These are phyloP conservation scores for Boletus subparvulus DNA, from an alignment of 768 basidiomycete genomes.

Conservation along the genomic window DNA sequence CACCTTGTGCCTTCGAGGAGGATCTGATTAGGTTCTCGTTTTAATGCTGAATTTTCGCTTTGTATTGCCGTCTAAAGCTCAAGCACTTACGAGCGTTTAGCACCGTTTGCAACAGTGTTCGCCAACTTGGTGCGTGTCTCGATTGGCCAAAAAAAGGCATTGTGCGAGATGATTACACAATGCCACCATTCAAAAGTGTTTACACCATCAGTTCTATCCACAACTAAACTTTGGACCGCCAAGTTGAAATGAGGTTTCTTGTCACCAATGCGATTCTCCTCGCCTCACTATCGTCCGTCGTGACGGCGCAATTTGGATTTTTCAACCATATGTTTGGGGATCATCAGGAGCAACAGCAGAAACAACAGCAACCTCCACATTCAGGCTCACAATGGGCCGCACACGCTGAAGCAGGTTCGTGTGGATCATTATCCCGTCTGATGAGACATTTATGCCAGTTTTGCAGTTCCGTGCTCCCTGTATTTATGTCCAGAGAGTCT, in stretches of 20 bases:
- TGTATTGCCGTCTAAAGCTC: too few relatives aligned
- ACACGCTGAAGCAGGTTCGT: conserved; percentile 63
- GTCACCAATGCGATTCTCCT: conserved; percentile 13
- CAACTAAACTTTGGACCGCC: not conserved
- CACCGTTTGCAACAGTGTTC: too few relatives aligned
- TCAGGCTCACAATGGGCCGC: conserved; percentile 62
- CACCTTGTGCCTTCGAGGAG: too few relatives aligned
- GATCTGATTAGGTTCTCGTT: too few relatives aligned
- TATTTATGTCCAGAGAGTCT: conserved; percentile 78
- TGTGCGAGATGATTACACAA: conserved; percentile 5
- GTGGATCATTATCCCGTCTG: not conserved
- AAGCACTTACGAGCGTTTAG: too few relatives aligned
- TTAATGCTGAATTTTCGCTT: too few relatives aligned
- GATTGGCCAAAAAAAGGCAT: too few relatives aligned
- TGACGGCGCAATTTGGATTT: conserved; percentile 70
- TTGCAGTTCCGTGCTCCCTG: conserved; percentile 65
- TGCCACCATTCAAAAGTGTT: not conserved
- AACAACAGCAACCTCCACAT: conserved; percentile 46
- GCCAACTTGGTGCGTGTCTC: too few relatives aligned
- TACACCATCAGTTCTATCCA: not conserved
- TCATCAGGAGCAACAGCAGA: conserved; percentile 49
- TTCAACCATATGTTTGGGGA: conserved; percentile 75
- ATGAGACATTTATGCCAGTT: not conserved
- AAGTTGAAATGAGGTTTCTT: conserved; percentile 15
- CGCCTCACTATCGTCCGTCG: conserved; percentile 32